A percentile compares a stretch with the other conserved stretches of the same genome.
phyloP scores from a whole-genome alignment of 108 stramenopile species.

The Skeletonema tropicum region DNA sequence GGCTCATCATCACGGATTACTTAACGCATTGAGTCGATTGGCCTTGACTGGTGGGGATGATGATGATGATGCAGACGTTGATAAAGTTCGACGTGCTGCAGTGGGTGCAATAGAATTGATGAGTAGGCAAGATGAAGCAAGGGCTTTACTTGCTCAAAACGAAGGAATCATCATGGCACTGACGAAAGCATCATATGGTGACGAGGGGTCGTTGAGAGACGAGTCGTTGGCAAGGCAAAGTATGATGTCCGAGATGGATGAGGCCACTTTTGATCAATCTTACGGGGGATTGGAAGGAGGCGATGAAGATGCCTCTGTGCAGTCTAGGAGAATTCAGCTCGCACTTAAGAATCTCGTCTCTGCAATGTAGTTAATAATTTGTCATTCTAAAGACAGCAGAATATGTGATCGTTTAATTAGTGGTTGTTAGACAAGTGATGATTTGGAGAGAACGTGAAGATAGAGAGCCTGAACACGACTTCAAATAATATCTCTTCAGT shows the following conservation, averaged over 20 bases:
- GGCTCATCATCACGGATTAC: slow-evolving; percentile 58
- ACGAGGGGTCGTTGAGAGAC: slow-evolving; percentile 16
- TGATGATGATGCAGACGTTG: slow-evolving; percentile 40
- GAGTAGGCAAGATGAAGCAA: slow-evolving; percentile 47
- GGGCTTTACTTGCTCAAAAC: slow-evolving; percentile 45
- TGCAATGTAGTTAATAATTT: slow-evolving; percentile 38
- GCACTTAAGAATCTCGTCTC: slow-evolving; percentile 56
- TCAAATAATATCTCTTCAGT: background rate
- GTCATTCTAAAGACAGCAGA: background rate
- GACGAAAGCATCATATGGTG: slow-evolving; percentile 55
- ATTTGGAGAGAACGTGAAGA: background rate
- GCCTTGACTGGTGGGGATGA: slow-evolving; percentile 44
- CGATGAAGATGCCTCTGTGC: slow-evolving; percentile 29
- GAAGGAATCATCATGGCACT: slow-evolving; percentile 66
- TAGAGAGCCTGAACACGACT: background rate
- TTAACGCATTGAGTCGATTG: slow-evolving; percentile 52
- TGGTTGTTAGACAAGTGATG: too few species aligned
- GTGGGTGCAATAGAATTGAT: slow-evolving; percentile 54
- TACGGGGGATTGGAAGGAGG: slow-evolving; percentile 13
- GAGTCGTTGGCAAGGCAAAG: slow-evolving; percentile 21
- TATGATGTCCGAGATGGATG: slow-evolving; percentile 22
- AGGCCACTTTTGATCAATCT: slow-evolving; percentile 5
- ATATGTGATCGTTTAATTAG: too few species aligned
- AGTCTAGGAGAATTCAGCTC: slow-evolving; percentile 48
- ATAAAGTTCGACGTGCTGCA: slow-evolving; percentile 46